Conservation (phyloP, 176 grass and related monocot genomes). For the Triticum urartu region DNA sequence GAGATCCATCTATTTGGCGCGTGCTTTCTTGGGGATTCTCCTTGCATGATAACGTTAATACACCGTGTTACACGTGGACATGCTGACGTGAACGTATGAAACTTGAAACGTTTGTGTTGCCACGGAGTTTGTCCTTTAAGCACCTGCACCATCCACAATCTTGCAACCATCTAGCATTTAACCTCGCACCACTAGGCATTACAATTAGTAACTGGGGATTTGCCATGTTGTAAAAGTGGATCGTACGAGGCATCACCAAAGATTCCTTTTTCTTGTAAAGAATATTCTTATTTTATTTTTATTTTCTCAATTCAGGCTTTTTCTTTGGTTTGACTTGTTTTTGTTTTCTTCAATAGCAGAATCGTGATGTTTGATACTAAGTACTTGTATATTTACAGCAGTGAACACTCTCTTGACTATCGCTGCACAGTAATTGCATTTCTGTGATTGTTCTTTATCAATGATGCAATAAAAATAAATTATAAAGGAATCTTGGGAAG, state of each 20-base stretch:
- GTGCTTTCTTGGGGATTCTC: background rate
- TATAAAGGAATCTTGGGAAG: background rate
- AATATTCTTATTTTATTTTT: background rate
- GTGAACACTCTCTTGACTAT: background rate
- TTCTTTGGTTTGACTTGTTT: background rate
- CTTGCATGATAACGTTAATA: background rate
- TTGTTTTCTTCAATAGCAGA: background rate
- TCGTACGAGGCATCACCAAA: background rate
- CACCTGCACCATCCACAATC: background rate
- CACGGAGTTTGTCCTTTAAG: background rate
- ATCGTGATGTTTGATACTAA: background rate
- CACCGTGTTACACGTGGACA: background rate
- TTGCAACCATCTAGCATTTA: background rate
- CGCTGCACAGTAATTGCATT: background rate
- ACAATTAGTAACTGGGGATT: background rate
- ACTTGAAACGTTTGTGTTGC: background rate
- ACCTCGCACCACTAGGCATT: background rate
- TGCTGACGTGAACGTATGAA: background rate
- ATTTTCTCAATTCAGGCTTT: background rate
- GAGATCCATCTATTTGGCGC: background rate
- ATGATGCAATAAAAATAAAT: background rate
- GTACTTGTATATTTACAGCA: too few relatives aligned
- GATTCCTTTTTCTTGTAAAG: background rate
- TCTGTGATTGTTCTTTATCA: background rate
- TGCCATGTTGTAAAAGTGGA: background rate